Percentiles rank a stretch among this genome's conserved stretches.
Evolutionary conservation across 2,329 filamentous ascomycete species (phyloP).

Genomic region (Alternaria triticimaculans): DNA sequence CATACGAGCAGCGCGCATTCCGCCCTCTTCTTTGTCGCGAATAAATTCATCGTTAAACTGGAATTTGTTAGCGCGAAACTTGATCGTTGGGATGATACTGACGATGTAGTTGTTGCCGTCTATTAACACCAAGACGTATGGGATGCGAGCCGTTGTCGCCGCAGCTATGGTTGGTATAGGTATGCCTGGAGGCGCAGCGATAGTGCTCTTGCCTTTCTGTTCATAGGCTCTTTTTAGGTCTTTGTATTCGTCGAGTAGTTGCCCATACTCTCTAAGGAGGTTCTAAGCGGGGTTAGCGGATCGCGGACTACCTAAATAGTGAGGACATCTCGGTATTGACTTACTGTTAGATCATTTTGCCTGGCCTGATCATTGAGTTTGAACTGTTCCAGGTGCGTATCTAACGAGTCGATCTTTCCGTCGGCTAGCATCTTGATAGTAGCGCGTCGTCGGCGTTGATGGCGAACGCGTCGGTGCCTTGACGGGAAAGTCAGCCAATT

Average conservation of each 20-base stretch:
- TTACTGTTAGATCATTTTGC: slow-evolving; percentile 28
- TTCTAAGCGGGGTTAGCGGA: slow-evolving; percentile 23
- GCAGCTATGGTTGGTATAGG: slow-evolving; percentile 34
- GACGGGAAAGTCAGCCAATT: neutral
- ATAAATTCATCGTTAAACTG: slow-evolving; percentile 61
- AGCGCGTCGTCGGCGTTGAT: neutral
- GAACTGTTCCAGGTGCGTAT: slow-evolving; percentile 39
- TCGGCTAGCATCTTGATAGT: slow-evolving; percentile 30
- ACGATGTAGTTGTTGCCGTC: slow-evolving; percentile 67
- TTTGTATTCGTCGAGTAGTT: slow-evolving; percentile 62
- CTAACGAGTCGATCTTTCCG: slow-evolving; percentile 32
- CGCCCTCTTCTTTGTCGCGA: slow-evolving; percentile 59
- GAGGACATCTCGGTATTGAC: neutral
- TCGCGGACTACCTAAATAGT: neutral
- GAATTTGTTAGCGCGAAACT: neutral
- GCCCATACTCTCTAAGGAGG: slow-evolving; percentile 51
- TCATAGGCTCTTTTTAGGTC: slow-evolving; percentile 64
- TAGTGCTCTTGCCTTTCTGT: slow-evolving; percentile 59
- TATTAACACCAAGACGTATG: slow-evolving; percentile 67
- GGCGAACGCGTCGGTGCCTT: neutral
- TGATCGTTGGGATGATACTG: slow-evolving; percentile 1
- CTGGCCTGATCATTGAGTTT: slow-evolving; percentile 29
- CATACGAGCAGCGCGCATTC: slow-evolving; percentile 61
- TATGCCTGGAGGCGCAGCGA: slow-evolving; percentile 37
- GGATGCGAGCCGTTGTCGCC: slow-evolving; percentile 49